Base-by-base conservation (phyloP, 2,329 filamentous ascomycete species). In the Claviceps arundinis region DNA sequence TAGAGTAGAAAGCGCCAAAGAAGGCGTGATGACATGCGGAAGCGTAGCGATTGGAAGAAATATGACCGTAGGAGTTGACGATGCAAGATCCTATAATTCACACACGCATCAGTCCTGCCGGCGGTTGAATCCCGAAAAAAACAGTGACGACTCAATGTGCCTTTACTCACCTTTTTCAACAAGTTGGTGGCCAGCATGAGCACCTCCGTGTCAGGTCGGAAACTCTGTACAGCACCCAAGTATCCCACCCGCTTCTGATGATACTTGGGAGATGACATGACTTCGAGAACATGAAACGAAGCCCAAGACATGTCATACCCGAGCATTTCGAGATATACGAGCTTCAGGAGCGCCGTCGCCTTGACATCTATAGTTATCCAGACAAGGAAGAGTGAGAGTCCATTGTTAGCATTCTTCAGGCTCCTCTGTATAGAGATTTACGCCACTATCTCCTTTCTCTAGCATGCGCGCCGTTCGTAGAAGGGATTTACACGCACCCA, bases 221-320 rank as follows among this genome's bases (percentile, higher is more conserved):
- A 98, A 73, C 86, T 97, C 74, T 98, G 93, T 34, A 95, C 89
- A 8, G 93, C 93, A 14, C 87, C 91, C 19, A 98, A 76, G 67
- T 98, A 98, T 53, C 91, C 93, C 45, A 96, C 89, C 58, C 91
- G 80, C 71, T 98, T 98, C 69, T 96, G 91, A 59, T 89, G 79
- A 67, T 95, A 95, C 66, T 96, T 97, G 47, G 85, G 77, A 41
- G 89, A 95, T 40, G 90, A 95, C 93, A 98, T 98, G 70, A 98
- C 93, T 72, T 98, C 93, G 47, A 98, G 83, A 50, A 97, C 91
- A 67, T 98, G 88, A 71, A 98, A 98, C 13, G 90, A 90, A 4
- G 93, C 93, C 93, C 93, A 98, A 3, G 91, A 96, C 93, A 98
- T 98, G 70, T 97, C 93, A 66, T 97, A 87, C 14, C 93, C 93